phyloP scores from a whole-genome alignment of 192 early-diverging fungal genomes.

The Dispira parvispora region DNA sequence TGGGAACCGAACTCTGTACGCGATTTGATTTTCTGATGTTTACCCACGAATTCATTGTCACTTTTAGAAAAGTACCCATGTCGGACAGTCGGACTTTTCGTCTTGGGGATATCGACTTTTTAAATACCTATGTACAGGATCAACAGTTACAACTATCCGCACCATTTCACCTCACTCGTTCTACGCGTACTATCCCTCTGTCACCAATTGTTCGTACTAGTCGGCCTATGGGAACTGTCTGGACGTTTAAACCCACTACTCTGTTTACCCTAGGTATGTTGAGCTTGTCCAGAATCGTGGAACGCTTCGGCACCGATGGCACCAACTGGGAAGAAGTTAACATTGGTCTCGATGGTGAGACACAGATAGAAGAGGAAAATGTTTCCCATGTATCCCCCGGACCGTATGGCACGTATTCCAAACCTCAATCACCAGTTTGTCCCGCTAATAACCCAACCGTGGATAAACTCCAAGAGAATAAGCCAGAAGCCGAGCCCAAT shows the following conservation, averaged over 20 bases:
- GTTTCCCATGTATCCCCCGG: neutral
- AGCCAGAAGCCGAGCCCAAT: neutral
- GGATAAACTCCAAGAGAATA: neutral
- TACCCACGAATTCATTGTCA: conserved; percentile 83
- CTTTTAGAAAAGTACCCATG: conserved; percentile 50
- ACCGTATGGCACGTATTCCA: neutral
- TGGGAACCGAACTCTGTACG: conserved; percentile 76
- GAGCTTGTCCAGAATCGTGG: conserved; percentile 68
- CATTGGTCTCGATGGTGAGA: conserved; percentile 5
- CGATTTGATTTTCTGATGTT: conserved; percentile 87
- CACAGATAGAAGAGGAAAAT: neutral
- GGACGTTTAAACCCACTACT: conserved; percentile 57
- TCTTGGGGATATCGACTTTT: conserved; percentile 12
- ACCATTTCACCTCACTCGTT: conserved; percentile 16
- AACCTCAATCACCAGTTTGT: too few relatives aligned
- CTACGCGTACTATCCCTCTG: conserved; percentile 39
- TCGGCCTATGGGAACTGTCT: conserved; percentile 83
- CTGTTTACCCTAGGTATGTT: conserved; percentile 43
- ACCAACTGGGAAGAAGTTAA: conserved; percentile 49
- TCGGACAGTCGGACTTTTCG: conserved; percentile 32
- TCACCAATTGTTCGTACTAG: conserved; percentile 65
- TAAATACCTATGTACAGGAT: neutral
- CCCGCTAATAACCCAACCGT: neutral
- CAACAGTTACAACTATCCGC: neutral
- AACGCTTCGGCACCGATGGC: conserved; percentile 71